A percentile compares a stretch with the other conserved stretches of the same genome.
Conservation (phyloP, 2,329 filamentous ascomycete genomes). For the Alternaria gansuensis region DNA sequence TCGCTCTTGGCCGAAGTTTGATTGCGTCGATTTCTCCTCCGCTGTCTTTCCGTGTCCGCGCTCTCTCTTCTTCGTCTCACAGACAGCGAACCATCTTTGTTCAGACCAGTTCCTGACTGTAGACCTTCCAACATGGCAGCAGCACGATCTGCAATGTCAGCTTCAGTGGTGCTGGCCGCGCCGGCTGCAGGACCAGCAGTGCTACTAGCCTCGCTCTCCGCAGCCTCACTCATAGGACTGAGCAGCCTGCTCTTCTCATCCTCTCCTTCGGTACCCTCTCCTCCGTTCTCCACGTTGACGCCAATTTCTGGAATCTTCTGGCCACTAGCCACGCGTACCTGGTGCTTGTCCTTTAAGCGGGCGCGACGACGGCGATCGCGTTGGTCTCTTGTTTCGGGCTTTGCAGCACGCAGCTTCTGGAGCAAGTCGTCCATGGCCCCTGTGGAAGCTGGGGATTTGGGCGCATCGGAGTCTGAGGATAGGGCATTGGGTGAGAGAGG, state of each 20-base stretch:
- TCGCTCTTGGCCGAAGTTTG: conserved; percentile 45
- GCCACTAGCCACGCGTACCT: conserved; percentile 87
- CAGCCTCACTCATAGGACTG: conserved; percentile 59
- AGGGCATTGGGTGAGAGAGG: conserved; percentile 64
- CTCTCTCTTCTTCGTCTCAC: conserved; percentile 75
- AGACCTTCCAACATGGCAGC: conserved; percentile 85
- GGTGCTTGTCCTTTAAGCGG: conserved; percentile 87
- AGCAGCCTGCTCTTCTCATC: conserved; percentile 57
- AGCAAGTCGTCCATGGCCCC: conserved; percentile 96
- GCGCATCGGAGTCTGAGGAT: conserved; percentile 54
- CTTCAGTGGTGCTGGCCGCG: conserved; percentile 31
- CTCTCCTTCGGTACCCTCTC: conserved; percentile 44
- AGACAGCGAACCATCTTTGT: conserved; percentile 57
- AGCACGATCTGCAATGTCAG: conserved; percentile 84
- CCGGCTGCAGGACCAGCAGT: conserved; percentile 50
- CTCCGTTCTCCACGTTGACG: conserved; percentile 57
- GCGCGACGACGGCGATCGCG: conserved; percentile 87
- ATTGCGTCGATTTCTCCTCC: conserved; percentile 68
- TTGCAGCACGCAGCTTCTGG: conserved; percentile 92
- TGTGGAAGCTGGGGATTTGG: conserved; percentile 71
- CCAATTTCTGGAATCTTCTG: conserved; percentile 82
- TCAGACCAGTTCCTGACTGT: conserved; percentile 65
- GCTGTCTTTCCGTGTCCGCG: conserved; percentile 78
- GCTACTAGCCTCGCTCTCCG: conserved; percentile 37
- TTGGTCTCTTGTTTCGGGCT: conserved; percentile 87